Percentiles rank a stretch among this genome's conserved stretches.
These are phyloP conservation scores for Pontederia paniculata DNA, from an alignment of 176 grass and related monocot species.

Conservation along the genomic window DNA sequence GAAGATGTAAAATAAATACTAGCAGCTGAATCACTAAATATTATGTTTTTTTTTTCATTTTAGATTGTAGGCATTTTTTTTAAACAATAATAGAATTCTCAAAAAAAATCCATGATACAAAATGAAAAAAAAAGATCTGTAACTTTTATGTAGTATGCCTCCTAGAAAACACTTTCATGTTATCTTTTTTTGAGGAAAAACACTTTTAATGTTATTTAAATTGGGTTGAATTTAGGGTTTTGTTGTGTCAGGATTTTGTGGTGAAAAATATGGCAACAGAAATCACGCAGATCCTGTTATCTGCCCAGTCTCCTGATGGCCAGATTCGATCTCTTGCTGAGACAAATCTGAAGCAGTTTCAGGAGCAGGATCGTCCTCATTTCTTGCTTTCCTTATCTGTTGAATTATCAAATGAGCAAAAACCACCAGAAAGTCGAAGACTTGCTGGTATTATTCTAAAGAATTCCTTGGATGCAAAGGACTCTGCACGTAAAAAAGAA, in stretches of 20 bases:
- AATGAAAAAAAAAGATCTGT: too few relatives aligned
- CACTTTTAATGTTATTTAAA: too few relatives aligned
- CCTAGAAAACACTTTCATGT: too few relatives aligned
- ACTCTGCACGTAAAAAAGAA: slow-evolving; percentile 33
- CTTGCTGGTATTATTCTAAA: slow-evolving; percentile 57
- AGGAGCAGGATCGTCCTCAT: slow-evolving; percentile 42
- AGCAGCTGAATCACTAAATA: too few relatives aligned
- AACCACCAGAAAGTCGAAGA: slow-evolving; percentile 55
- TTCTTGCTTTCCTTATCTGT: slow-evolving; percentile 34
- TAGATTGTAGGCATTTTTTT: too few relatives aligned
- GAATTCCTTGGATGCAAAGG: slow-evolving; percentile 61
- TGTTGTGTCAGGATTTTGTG: neutral
- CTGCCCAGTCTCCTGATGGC: slow-evolving; percentile 38
- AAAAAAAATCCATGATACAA: too few relatives aligned
- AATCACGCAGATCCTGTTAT: slow-evolving; percentile 37
- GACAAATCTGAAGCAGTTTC: slow-evolving; percentile 44
- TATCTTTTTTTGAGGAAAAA: too few relatives aligned
- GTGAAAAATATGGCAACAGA: slow-evolving; percentile 34
- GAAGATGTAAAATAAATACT: too few relatives aligned
- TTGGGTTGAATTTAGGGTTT: too few relatives aligned
- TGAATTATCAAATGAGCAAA: slow-evolving; percentile 47
- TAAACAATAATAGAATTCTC: too few relatives aligned
- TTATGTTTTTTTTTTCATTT: too few relatives aligned
- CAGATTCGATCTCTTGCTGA: slow-evolving; percentile 31
- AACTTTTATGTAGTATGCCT: too few relatives aligned